A percentile compares a stretch with the other conserved stretches of the same genome.
Conservation (phyloP, 2,329 filamentous ascomycete genomes). For the Torrubiella hemipterigena region DNA sequence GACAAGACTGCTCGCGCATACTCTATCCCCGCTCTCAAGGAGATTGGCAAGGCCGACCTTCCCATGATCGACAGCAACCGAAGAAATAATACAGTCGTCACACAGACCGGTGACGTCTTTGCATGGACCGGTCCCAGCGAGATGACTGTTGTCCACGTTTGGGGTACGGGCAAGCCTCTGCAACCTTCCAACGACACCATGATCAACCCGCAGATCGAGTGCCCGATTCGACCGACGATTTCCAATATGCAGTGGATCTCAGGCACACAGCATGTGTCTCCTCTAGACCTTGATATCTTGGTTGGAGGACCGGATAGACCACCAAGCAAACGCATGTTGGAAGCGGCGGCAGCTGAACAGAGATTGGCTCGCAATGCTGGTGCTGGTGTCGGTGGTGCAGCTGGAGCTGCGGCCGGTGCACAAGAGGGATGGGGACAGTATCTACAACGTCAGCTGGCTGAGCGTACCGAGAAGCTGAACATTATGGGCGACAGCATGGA, state of each 20-base stretch:
- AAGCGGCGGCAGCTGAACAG: slow-evolving; percentile 65
- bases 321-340: slow-evolving; percentile 77
- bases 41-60: slow-evolving; percentile 59
- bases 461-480: slow-evolving; percentile 78
- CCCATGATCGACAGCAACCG: slow-evolving; percentile 62
- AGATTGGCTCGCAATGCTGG: slow-evolving; percentile 35
- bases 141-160: slow-evolving; percentile 70
- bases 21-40: slow-evolving; percentile 77
- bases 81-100: slow-evolving; percentile 58
- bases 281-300: slow-evolving; percentile 76
- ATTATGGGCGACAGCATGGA: slow-evolving; percentile 80
- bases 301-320: slow-evolving; percentile 84
- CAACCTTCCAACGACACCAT: slow-evolving; percentile 58
- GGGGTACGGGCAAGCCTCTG: slow-evolving; percentile 59
- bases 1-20: slow-evolving; percentile 72
- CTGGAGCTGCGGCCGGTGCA: slow-evolving; percentile 13
- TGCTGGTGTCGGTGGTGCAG: slow-evolving; percentile 12
- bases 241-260: slow-evolving; percentile 95
- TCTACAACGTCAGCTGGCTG: slow-evolving; percentile 75
- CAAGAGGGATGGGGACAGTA: slow-evolving; percentile 66
- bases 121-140: slow-evolving; percentile 86
- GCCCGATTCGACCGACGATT: slow-evolving; percentile 80
- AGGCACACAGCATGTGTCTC: slow-evolving; percentile 82
- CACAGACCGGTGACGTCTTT: slow-evolving; percentile 68
- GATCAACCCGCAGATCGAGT: slow-evolving; percentile 61